Percentiles rank a stretch among this genome's conserved stretches.
These are phyloP conservation scores for Colletotrichum sp. DNA, from an alignment of 2,329 filamentous ascomycete species.

Conservation along the genomic window DNA sequence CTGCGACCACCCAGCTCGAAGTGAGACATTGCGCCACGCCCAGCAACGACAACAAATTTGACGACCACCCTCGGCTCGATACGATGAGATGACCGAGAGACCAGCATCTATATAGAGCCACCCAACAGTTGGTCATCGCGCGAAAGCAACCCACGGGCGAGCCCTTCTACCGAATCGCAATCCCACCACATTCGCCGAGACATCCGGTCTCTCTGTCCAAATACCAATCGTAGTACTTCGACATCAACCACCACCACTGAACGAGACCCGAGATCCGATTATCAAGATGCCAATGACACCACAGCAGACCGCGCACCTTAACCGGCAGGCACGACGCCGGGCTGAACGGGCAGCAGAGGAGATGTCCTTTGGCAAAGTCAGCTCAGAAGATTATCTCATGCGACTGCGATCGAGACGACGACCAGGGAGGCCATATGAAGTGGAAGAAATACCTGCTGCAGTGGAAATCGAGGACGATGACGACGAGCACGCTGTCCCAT, in stretches of 20 bases:
- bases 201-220: neutral
- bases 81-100: neutral
- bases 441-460: neutral
- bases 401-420: conserved; percentile 5
- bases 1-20: neutral
- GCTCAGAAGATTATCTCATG: conserved; percentile 12
- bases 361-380: conserved; percentile 10
- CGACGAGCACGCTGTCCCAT: neutral
- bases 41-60: neutral
- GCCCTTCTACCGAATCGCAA: neutral
- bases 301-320: conserved; percentile 1
- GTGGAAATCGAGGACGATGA: conserved; percentile 9
- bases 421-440: neutral
- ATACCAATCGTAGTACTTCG: neutral
- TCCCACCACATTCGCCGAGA: neutral
- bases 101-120: neutral
- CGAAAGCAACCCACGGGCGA: neutral
- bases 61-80: neutral
- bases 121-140: neutral
- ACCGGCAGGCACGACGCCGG: conserved; percentile 9
- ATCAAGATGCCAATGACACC: neutral
- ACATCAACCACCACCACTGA: neutral
- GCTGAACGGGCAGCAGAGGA: conserved; percentile 15
- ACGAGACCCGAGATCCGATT: neutral
- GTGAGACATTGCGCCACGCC: conserved; percentile 11